Base-by-base conservation (phyloP, 2,329 filamentous ascomycete genomes). In the Dactylellina cionopaga region DNA sequence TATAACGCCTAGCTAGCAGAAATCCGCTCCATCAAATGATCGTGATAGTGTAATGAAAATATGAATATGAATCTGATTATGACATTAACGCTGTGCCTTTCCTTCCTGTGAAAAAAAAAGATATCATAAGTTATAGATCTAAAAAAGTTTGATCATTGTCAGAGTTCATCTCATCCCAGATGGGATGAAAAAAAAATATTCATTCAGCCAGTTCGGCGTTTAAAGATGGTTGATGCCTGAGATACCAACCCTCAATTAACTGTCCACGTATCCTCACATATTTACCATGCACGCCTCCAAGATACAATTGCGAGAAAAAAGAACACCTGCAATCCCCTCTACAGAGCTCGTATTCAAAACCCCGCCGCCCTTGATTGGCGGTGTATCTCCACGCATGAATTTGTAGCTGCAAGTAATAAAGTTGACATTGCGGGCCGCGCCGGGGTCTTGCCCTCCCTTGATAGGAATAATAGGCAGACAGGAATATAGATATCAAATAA, bases 31-130 rank as follows among this genome's bases (percentile, higher is more conserved):
- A 54, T 41, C 11, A 29, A 43, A 59, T 35, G 49, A 70, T 63
- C 65, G 65, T 58, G 49, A 70, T 70, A 63, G 63, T 66, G 63
- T 66, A 66, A 66, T 66, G 52, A 66, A 58, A 10, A 46, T 10
- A 51, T 41, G 7, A 44, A 10, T 52, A 52, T 35, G 13, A 46
- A 58, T 41, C 24, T 33, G 13, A 33, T 29, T 33, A 51, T 51
- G 25, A 51, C 9, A 2, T 10, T 47, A 3, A 2, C 10, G n/a
- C 17, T 19, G 6, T n/a, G n/a, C n/a, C n/a, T n/a, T n/a, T n/a
- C n/a, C n/a, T n/a, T n/a, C n/a, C n/a, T n/a, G n/a, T n/a, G n/a
- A n/a, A n/a, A n/a, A n/a, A n/a, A n/a, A n/a, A n/a, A n/a, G n/a
- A n/a, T n/a, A n/a, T n/a, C n/a, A n/a, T n/a, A n/a, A n/a, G n/a